Base-by-base conservation (phyloP, 208 protist genomes). In the Vickermania spadyakhi region DNA sequence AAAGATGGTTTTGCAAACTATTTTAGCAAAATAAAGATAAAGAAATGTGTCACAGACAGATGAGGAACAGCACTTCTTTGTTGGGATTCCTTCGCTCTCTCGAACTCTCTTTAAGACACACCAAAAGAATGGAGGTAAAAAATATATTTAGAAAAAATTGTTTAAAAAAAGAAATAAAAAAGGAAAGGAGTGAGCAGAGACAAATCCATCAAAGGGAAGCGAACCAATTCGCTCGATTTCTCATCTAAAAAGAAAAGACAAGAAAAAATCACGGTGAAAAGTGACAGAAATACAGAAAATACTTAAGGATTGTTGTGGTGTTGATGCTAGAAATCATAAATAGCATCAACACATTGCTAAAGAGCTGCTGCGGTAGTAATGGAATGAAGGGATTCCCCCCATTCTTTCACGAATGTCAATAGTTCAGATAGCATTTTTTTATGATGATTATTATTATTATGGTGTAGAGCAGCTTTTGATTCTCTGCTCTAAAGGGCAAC, bases 231-330 rank as follows among this genome's bases (percentile, higher is more conserved):
- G 36, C 18, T 45, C 7, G 36, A 18, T 45, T 45, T 18, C 36
- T n/a, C 36, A 45, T 45, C 11, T 45, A 28, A 4, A 59, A 28
- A 13, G 14, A 64, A 62, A 51, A 25, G n/a, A 68, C 29, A 27
- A 54, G 42, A 26, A 22, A 54, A 50, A 60, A 26, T 60, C 11
- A 2, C 5, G 22, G 25, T 14, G 5, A 49, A 58, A 58, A 41
- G 29, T 31, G n/a, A 65, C 42, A 55, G 62, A 56, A 68, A 70
- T 7, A 21, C 14, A 64, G 53, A 60, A 30, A 58, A 58, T 23
- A 26, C 23, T 31, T 54, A 42, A n/a, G 36, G 28, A 2, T 45
- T 11, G n/a, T 50, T 4, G 53, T 56, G 53, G 22, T 28, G 23
- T 28, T 18, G n/a, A n/a, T n/a, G n/a, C n/a, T n/a, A n/a, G n/a